Evolutionary conservation across 371 early-diverging fungal species (phyloP).

Genomic region (Lichtheimia corymbifera): DNA sequence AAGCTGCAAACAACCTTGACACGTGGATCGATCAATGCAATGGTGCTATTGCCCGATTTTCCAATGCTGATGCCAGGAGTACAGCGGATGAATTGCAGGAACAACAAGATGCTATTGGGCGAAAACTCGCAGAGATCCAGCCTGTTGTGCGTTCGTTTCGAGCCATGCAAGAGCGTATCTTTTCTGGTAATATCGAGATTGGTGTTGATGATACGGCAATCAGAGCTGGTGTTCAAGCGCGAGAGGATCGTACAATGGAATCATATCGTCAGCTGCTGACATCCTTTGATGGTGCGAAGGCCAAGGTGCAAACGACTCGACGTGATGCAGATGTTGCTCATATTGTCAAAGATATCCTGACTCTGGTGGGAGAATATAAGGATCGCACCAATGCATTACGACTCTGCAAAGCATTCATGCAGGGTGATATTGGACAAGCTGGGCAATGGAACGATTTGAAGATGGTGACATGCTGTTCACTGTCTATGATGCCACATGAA

Average conservation of each 20-base stretch:
- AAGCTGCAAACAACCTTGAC: slow-evolving; percentile 42
- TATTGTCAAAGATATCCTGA: slow-evolving; percentile 43
- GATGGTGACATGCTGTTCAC: slow-evolving; percentile 28
- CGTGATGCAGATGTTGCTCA: slow-evolving; percentile 42
- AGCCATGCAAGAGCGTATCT: slow-evolving; percentile 36
- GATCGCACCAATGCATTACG: slow-evolving; percentile 38
- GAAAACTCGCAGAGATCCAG: slow-evolving; percentile 34
- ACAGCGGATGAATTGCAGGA: slow-evolving; percentile 41
- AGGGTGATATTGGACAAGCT: slow-evolving; percentile 4
- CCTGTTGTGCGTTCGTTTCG: slow-evolving; percentile 42
- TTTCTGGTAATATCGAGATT: slow-evolving; percentile 28
- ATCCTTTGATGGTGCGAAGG: slow-evolving; percentile 25
- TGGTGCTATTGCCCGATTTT: slow-evolving; percentile 30
- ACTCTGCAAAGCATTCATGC: slow-evolving; percentile 20
- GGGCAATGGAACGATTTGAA: slow-evolving; percentile 19
- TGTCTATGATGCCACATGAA: slow-evolving; percentile 42
- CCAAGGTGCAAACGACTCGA: slow-evolving; percentile 27
- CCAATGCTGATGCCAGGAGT: too few species aligned
- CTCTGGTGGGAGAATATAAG: slow-evolving; percentile 43
- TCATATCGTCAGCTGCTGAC: slow-evolving; percentile 36
- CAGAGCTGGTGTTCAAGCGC: slow-evolving; percentile 23
- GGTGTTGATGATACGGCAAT: slow-evolving; percentile 23
- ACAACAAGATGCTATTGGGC: slow-evolving; percentile 38
- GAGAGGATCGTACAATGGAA: slow-evolving; percentile 30
- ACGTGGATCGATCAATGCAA: slow-evolving; percentile 49